Conservation (phyloP, 768 basidiomycete genomes). For the Collybia sp. region DNA sequence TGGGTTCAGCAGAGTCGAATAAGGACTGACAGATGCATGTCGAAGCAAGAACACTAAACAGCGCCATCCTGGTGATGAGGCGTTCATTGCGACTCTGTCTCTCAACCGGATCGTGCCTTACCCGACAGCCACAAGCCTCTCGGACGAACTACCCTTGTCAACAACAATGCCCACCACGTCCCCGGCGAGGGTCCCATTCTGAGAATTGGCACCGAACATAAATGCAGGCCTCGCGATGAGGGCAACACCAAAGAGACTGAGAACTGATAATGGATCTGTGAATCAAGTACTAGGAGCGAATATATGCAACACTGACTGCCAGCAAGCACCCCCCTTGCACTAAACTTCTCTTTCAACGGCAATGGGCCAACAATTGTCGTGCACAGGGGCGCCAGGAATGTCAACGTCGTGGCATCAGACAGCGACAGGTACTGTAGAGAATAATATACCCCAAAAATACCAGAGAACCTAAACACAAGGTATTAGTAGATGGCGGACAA, state of each 20-base stretch:
- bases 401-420: conserved; percentile 73
- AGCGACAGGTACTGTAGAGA: conserved; percentile 72
- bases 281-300: not conserved
- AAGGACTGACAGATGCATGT: conserved; percentile 46
- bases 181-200: not conserved
- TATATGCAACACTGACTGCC: conserved; percentile 24
- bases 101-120: conserved; percentile 13
- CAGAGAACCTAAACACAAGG: conserved; percentile 31
- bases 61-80: conserved; percentile 29
- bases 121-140: conserved; percentile 47
- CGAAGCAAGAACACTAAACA: conserved; percentile 43
- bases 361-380: conserved; percentile 60
- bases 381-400: conserved; percentile 67
- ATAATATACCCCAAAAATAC: conserved; percentile 55
- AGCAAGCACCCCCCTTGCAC: conserved; percentile 48
- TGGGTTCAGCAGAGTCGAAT: not conserved
- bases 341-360: conserved; percentile 57
- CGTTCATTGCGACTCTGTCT: no score
- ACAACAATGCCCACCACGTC: not conserved
- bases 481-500: not conserved
- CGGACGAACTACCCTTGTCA: conserved; percentile 17
- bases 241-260: conserved; percentile 54
- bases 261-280: conserved; percentile 19
- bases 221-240: conserved; percentile 59
- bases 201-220: conserved; percentile 39